Evolutionary conservation across 345 rosid species (phyloP).

Genomic region (Psidium friedrichsthalianum): DNA sequence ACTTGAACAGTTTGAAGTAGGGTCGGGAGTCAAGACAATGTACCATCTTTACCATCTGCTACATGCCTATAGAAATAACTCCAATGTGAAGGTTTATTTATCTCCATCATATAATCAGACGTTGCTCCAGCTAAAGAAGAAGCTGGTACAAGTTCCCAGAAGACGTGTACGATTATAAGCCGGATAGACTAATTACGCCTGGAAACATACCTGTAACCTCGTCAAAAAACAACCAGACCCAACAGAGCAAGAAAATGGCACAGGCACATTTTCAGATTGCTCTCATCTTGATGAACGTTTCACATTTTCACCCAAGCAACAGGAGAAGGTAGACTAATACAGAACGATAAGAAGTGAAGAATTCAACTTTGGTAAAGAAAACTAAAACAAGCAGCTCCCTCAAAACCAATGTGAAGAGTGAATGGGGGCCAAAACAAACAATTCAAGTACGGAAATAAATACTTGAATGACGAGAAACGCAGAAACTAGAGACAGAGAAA

Average conservation of each 20-base stretch:
- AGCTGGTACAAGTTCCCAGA: neutral
- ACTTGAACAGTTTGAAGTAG: neutral
- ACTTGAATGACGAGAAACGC: neutral
- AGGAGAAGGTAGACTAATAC: neutral
- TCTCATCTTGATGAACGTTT: neutral
- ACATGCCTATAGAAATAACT: neutral
- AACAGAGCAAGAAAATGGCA: neutral
- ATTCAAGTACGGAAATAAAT: conserved; percentile 13
- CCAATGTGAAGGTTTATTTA: neutral
- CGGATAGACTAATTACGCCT: neutral
- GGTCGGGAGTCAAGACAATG: neutral
- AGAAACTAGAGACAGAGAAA: neutral
- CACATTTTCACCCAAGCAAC: neutral
- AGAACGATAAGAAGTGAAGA: neutral
- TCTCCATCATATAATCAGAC: neutral
- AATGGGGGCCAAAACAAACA: neutral
- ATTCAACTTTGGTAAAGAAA: neutral
- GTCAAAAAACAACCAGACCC: neutral
- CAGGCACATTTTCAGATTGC: neutral
- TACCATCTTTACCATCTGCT: neutral
- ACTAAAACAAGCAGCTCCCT: neutral
- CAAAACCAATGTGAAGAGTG: neutral
- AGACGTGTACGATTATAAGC: neutral
- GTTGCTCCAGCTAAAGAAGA: neutral
- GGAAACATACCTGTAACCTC: neutral